Evolutionary conservation across 768 basidiomycete genomes (phyloP).

Genomic region (Tylopilus balloui): DNA sequence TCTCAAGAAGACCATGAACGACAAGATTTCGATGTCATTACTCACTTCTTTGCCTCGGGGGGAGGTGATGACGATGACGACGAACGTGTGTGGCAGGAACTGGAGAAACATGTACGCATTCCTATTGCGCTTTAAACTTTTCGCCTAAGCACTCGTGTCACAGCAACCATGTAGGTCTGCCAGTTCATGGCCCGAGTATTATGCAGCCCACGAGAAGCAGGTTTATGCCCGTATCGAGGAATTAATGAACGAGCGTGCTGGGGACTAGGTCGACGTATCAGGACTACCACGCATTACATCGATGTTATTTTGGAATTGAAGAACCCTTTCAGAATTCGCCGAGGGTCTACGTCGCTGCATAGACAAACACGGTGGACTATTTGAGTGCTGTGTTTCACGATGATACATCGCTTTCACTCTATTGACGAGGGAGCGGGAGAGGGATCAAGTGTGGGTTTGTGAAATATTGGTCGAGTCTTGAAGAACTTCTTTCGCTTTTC

Average conservation of each 20-base stretch:
- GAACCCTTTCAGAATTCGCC: background rate
- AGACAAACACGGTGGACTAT: constrained; percentile 14
- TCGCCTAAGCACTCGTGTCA: constrained; percentile 1
- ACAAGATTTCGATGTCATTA: constrained; percentile 49
- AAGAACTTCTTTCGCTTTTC: constrained; percentile 79
- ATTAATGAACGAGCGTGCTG: constrained; percentile 18
- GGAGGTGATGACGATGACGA: constrained; percentile 45
- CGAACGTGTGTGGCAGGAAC: constrained; percentile 48
- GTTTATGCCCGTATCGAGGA: constrained; percentile 41
- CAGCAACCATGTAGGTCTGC: constrained; percentile 42
- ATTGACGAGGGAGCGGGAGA: constrained; percentile 15
- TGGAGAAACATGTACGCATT: constrained; percentile 43
- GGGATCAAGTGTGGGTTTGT: constrained; percentile 20
- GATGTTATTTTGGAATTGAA: constrained; percentile 3
- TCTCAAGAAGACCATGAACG: constrained; percentile 16
- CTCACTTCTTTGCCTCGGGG: constrained; percentile 51
- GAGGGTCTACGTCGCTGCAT: background rate
- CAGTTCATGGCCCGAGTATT: constrained; percentile 49
- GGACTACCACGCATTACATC: background rate
- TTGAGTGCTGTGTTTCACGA: constrained; percentile 5
- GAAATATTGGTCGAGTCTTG: constrained; percentile 55
- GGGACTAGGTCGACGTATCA: constrained; percentile 3
- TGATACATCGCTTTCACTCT: constrained; percentile 16
- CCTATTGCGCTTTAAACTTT: background rate
- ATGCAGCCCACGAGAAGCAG: constrained; percentile 39